Conservation (phyloP, 2,329 filamentous ascomycete species). For the Calonectria pteridis region DNA sequence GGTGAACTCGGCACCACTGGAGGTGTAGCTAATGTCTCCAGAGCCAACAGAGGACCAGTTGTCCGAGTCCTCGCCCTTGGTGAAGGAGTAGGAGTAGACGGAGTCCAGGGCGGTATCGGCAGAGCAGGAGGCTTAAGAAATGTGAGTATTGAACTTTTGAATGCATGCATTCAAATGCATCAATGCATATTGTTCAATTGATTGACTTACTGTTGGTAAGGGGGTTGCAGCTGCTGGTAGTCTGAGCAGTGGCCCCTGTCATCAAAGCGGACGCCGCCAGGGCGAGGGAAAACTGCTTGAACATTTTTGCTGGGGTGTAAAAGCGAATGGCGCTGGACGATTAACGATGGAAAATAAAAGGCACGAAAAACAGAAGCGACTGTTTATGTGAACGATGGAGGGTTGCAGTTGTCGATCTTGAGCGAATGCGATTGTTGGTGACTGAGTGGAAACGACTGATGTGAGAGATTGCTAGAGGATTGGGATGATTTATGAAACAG, state of each 20-base stretch:
- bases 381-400: background rate
- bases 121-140: constrained; percentile 19
- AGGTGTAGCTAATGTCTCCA: constrained; percentile 34
- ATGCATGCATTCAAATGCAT: background rate
- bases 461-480: background rate
- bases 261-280: background rate
- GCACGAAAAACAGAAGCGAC: background rate
- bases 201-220: constrained; percentile 34
- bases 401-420: background rate
- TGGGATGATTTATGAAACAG: background rate
- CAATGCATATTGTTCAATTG: background rate
- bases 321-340: background rate
- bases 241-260: background rate
- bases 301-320: background rate
- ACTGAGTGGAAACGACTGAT: background rate
- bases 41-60: constrained; percentile 30
- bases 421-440: background rate
- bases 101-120: constrained; percentile 23
- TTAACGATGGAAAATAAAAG: background rate
- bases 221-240: constrained; percentile 31
- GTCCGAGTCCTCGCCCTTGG: constrained; percentile 26
- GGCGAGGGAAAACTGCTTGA: background rate
- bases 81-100: constrained; percentile 32
- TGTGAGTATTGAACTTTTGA: background rate
- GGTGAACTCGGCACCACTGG: constrained; percentile 51